These are phyloP conservation scores for Achaetomiella virescens DNA, from an alignment of 495 filamentous ascomycete genomes.

Conservation along the genomic window DNA sequence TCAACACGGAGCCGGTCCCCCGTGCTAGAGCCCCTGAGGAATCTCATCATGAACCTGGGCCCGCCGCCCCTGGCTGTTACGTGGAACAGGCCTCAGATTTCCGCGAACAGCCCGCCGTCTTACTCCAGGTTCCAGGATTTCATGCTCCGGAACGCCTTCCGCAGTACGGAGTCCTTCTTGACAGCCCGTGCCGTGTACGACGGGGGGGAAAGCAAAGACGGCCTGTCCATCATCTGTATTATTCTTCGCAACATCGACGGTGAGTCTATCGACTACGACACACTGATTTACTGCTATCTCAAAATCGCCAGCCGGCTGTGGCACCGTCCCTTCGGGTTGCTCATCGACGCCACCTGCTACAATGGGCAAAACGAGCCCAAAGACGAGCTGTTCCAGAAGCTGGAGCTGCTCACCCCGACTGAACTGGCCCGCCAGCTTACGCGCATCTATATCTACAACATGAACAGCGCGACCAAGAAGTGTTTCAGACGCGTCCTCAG, in stretches of 20 bases:
- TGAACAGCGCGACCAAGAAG: conserved; percentile 60
- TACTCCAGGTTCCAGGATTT: conserved; percentile 65
- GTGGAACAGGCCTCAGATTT: conserved; percentile 55
- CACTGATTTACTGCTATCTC: conserved; percentile 57
- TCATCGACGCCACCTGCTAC: conserved; percentile 63
- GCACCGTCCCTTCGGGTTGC: conserved; percentile 58
- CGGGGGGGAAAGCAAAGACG: conserved; percentile 63
- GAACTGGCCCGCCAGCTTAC: conserved; percentile 51
- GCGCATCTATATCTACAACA: conserved; percentile 60
- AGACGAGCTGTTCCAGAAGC: conserved; percentile 51
- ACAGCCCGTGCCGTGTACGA: conserved; percentile 59
- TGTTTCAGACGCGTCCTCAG: conserved; percentile 55
- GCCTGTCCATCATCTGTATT: conserved; percentile 58
- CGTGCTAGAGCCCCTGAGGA: conserved; percentile 46
- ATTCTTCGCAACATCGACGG: conserved; percentile 57
- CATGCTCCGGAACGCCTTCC: conserved; percentile 59
- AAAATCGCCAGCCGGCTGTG: conserved; percentile 63
- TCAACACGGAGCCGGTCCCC: conserved; percentile 39
- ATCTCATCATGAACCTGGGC: conserved; percentile 56
- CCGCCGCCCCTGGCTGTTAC: conserved; percentile 58
- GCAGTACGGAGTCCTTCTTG: conserved; percentile 53
- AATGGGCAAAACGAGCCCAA: conserved; percentile 53
- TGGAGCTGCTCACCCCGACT: conserved; percentile 52
- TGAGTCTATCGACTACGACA: conserved; percentile 53
- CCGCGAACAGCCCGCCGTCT: conserved; percentile 49